Evolutionary conservation across 1,284 basidiomycete species (phyloP), one percentile per base, ranked within the genome.

Genomic region (Pascua sp.): DNA sequence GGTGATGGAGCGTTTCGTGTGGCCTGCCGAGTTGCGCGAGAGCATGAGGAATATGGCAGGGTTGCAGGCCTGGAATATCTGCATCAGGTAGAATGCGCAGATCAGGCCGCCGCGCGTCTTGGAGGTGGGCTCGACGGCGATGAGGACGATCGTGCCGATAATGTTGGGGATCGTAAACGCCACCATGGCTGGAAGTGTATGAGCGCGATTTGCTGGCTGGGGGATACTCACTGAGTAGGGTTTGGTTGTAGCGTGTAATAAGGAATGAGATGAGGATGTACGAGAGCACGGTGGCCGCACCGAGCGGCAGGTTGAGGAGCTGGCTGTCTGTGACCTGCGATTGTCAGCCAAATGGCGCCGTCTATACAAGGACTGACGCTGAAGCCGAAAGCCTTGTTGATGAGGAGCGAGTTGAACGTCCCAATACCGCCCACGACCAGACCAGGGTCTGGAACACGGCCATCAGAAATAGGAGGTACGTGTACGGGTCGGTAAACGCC

Each of bases 391-490:
- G 61, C 64, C 47, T 55, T 40, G 46, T 61, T 66, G 56, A 68
- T 63, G 12, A 68, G 55, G 1, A 68, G 45, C 11, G 43, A 43
- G 40, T 50, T 53, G 53, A 66, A 68, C 18, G 63, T 68, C 53
- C 53, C 55, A 39, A 70, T 49, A 38, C 70, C 70, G 41, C 70
- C 70, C 10, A 69, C 66, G 12, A 72, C 64, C 36, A 53, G 12
- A 72, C 64, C 36, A 53, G 47, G 12, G 64, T 64, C 44, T 68
- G 56, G 51, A 62, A 62, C 42, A 68, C 55, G 11, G 61, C 57
- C 50, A 71, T 53, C 39, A 56, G 37, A 61, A 69, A 69, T 11
- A 72, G 57, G 11, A 63, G 43, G 42, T 57, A 68, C 13, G 61
- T 56, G 51, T 67, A 58, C 16, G 67, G 69, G 55, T 72, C 70